phyloP scores from a whole-genome alignment of 2,329 filamentous ascomycete species.

The Colletotrichum somersetense region DNA sequence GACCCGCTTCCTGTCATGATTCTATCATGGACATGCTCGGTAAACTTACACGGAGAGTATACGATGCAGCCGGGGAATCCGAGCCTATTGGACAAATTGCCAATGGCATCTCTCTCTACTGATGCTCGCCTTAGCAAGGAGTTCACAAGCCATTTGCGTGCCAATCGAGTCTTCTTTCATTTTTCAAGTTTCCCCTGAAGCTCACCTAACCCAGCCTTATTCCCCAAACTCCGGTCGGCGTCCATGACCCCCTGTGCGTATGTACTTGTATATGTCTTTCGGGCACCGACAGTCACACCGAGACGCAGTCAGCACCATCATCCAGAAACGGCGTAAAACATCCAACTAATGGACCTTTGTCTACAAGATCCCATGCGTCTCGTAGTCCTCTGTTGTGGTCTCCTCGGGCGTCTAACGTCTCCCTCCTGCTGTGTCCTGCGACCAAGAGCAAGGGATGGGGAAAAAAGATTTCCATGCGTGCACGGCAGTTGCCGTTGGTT shows the following conservation, averaged over 20 bases:
- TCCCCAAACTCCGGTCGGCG: background rate
- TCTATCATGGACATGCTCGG: background rate
- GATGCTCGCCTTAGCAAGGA: background rate
- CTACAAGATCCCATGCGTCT: no score
- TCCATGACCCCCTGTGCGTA: background rate
- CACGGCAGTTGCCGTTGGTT: slow-evolving; percentile 1
- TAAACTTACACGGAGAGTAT: no score
- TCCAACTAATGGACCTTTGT: no score
- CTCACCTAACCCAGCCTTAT: background rate
- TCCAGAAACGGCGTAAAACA: background rate
- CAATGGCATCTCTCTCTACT: background rate
- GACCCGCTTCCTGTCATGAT: background rate
- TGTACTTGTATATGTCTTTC: background rate
- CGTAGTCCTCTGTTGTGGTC: background rate
- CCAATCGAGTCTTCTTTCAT: background rate
- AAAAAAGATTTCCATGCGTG: no score
- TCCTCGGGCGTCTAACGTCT: background rate
- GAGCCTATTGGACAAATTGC: background rate
- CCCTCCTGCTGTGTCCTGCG: background rate
- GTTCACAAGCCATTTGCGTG: background rate
- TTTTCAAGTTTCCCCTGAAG: background rate
- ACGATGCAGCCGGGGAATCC: background rate
- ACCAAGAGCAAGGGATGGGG: background rate
- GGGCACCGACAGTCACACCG: background rate
- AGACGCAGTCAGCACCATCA: background rate